Percentiles rank a stretch among this genome's conserved stretches.
phyloP scores from a whole-genome alignment of 2,329 filamentous ascomycete genomes.

The Thelonectria discophora region DNA sequence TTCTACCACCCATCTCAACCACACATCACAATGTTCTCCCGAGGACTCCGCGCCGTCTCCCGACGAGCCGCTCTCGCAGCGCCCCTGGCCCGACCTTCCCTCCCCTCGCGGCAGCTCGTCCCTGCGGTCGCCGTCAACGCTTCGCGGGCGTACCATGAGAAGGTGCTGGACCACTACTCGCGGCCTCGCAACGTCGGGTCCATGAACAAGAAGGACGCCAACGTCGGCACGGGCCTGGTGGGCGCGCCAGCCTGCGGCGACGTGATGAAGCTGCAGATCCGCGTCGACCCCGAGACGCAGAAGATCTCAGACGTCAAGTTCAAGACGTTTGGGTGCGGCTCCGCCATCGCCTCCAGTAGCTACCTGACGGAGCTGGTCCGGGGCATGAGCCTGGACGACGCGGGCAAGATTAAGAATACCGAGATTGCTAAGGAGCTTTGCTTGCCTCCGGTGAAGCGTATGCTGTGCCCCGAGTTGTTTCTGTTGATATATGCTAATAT shows the following conservation, averaged over 20 bases:
- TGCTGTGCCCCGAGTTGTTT: slow-evolving; percentile 48
- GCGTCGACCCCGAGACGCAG: slow-evolving; percentile 86
- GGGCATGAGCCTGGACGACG: slow-evolving; percentile 95
- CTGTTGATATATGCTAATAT: slow-evolving; percentile 40
- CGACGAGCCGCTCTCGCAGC: slow-evolving; percentile 55
- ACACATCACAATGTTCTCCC: slow-evolving; percentile 55
- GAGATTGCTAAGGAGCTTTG: slow-evolving; percentile 98
- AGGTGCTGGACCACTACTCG: slow-evolving; percentile 62
- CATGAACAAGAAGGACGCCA: slow-evolving; percentile 75
- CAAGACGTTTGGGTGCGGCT: slow-evolving; percentile 97
- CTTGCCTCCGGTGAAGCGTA: slow-evolving; percentile 86
- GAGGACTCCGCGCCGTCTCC: slow-evolving; percentile 55
- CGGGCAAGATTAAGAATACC: slow-evolving; percentile 91
- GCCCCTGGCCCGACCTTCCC: slow-evolving; percentile 49
- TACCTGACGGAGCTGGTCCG: slow-evolving; percentile 95
- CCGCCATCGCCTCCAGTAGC: slow-evolving; percentile 91
- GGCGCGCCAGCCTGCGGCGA: slow-evolving; percentile 89
- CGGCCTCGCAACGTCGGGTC: slow-evolving; percentile 65
- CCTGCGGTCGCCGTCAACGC: slow-evolving; percentile 52
- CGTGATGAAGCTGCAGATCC: slow-evolving; percentile 84
- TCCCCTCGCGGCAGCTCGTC: slow-evolving; percentile 53
- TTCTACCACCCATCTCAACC: slow-evolving; percentile 20
- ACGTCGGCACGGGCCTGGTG: slow-evolving; percentile 92
- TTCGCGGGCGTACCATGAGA: slow-evolving; percentile 62
- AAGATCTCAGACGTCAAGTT: slow-evolving; percentile 96